A percentile compares a stretch with the other conserved stretches of the same genome.
These are phyloP conservation scores for Cucurbita pepo DNA, from an alignment of 306 rosid genomes.

Conservation along the genomic window DNA sequence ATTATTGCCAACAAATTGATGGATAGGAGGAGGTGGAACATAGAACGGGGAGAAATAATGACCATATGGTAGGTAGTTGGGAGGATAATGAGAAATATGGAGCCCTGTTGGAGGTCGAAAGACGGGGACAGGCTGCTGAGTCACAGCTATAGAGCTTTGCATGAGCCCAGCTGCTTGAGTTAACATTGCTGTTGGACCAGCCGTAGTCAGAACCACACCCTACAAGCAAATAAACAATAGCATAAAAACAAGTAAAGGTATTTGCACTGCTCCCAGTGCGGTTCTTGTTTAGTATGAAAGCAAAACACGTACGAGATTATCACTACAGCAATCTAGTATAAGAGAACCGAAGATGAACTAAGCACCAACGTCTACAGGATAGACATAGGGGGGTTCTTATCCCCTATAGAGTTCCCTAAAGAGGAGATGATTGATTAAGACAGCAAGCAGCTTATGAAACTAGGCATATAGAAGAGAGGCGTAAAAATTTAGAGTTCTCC, in stretches of 20 bases:
- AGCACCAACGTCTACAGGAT: neutral
- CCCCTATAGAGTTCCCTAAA: neutral
- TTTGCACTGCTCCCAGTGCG: neutral
- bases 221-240: slow-evolving; percentile 18
- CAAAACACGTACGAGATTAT: neutral
- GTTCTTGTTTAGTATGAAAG: neutral
- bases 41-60: slow-evolving; percentile 74
- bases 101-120: slow-evolving; percentile 74
- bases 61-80: slow-evolving; percentile 74
- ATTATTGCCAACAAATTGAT: slow-evolving; percentile 81
- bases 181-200: slow-evolving; percentile 55
- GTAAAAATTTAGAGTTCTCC: neutral
- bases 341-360: neutral
- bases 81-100: slow-evolving; percentile 77
- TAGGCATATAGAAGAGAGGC: neutral
- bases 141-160: slow-evolving; percentile 76
- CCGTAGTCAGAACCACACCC: slow-evolving; percentile 71
- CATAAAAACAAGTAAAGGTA: neutral
- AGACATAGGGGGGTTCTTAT: neutral
- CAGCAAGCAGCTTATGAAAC: neutral
- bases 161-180: slow-evolving; percentile 82
- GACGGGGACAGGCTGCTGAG: slow-evolving; percentile 82
- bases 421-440: neutral
- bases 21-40: slow-evolving; percentile 73
- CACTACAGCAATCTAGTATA: neutral